Evolutionary conservation across 208 protist genomes (phyloP).

Genomic region (Jaenimonas drosophilae): DNA sequence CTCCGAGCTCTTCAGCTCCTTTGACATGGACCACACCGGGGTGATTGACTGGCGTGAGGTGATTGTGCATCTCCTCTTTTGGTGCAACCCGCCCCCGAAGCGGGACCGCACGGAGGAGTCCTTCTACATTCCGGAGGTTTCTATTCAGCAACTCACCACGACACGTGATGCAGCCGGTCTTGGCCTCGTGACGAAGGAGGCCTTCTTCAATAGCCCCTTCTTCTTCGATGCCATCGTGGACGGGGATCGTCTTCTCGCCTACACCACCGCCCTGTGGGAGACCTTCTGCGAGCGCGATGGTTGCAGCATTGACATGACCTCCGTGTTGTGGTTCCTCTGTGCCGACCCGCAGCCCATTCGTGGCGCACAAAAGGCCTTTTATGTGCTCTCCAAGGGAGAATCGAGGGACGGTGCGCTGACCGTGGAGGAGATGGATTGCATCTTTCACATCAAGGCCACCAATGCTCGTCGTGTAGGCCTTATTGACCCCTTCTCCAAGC

Average conservation of each 20-base stretch:
- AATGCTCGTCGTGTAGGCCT: conserved; percentile 38
- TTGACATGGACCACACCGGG: conserved; percentile 45
- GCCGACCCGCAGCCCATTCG: conserved; percentile 68
- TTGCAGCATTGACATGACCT: conserved; percentile 26
- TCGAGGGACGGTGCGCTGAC: conserved; percentile 15
- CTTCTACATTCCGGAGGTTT: conserved; percentile 34
- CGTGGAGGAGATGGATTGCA: conserved; percentile 14
- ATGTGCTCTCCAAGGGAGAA: conserved; percentile 18
- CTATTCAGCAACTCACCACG: conserved; percentile 44
- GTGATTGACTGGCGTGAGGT: conserved; percentile 82
- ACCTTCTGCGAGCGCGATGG: conserved; percentile 40
- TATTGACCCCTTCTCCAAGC: conserved; percentile 39
- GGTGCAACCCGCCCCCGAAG: conserved; percentile 32
- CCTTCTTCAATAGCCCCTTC: conserved; percentile 46
- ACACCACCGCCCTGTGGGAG: conserved; percentile 52
- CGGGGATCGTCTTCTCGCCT: conserved; percentile 36
- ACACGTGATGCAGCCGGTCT: conserved; percentile 22
- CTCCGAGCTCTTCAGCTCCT: conserved; percentile 47
- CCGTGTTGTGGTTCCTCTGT: conserved; percentile 67
- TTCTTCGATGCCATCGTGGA: conserved; percentile 46
- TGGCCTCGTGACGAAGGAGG: conserved; percentile 23
- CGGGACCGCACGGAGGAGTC: neutral
- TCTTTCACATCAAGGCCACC: conserved; percentile 59
- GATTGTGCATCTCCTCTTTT: conserved; percentile 77
- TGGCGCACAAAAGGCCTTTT: conserved; percentile 79